phyloP scores from a whole-genome alignment of 139 green algal species.

The Volvox africanus region DNA sequence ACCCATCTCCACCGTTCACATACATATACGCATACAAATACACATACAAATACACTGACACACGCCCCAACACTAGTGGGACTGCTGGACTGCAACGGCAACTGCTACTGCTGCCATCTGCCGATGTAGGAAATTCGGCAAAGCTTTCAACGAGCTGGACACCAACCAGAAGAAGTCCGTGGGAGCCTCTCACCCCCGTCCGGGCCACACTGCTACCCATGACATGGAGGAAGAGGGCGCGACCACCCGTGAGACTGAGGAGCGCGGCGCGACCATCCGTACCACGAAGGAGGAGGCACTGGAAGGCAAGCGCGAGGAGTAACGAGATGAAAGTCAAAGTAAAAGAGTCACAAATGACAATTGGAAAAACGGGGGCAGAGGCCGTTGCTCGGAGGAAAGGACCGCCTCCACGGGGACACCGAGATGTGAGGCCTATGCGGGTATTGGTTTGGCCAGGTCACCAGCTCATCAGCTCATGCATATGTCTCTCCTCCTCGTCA shows the following conservation, averaged over 20 bases:
- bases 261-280: not conserved
- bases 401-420: not conserved
- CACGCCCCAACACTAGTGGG: too few species aligned
- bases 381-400: not conserved
- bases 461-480: too few species aligned
- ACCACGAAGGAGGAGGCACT: not conserved
- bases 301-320: not conserved
- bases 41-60: too few species aligned
- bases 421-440: too few species aligned
- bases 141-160: constrained; percentile 30
- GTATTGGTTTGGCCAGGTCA: too few species aligned
- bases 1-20: too few species aligned
- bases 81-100: too few species aligned
- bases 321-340: not conserved
- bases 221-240: not conserved
- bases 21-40: too few species aligned
- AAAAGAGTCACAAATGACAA: not conserved
- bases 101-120: not conserved
- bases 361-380: not conserved
- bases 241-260: not conserved
- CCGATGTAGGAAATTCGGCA: constrained; percentile 20
- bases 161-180: constrained; percentile 22
- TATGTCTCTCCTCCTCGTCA: too few species aligned
- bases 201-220: not conserved
- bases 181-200: not conserved